Evolutionary conservation across 225 moss, liverwort and hornwort species (phyloP).

Genomic region (Straminergon stramineum): DNA sequence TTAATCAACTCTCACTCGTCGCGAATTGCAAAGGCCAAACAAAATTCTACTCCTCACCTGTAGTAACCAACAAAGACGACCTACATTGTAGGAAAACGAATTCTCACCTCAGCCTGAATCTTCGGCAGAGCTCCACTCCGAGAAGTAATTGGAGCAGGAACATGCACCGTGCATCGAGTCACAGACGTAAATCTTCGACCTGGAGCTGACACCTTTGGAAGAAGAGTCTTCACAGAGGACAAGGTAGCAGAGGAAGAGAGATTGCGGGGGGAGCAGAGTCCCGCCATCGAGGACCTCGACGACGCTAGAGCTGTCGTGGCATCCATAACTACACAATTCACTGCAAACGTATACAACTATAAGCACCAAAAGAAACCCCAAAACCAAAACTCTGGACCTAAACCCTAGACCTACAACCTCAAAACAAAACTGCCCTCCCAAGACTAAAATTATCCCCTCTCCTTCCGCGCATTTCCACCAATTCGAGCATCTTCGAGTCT

Average conservation of each 20-base stretch:
- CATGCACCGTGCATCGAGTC: background rate
- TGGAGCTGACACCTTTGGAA: background rate
- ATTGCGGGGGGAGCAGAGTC: background rate
- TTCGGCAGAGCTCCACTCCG: slow-evolving; percentile 43
- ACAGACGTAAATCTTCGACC: background rate
- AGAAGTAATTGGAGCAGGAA: slow-evolving; percentile 35
- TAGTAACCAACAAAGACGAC: background rate
- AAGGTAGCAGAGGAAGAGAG: background rate
- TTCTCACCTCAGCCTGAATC: slow-evolving; percentile 39
- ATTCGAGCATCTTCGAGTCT: background rate
- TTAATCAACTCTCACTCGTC: background rate
- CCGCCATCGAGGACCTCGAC: background rate
- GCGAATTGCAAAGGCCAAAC: background rate
- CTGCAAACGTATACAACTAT: background rate
- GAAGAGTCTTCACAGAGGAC: background rate
- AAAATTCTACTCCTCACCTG: background rate
- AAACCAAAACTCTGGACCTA: background rate
- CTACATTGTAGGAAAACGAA: background rate
- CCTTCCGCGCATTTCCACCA: background rate
- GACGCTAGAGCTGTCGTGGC: background rate
- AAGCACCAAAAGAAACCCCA: background rate
- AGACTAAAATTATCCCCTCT: background rate
- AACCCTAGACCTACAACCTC: background rate
- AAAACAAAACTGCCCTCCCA: background rate
- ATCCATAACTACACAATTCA: background rate